Conservation (phyloP, 768 basidiomycete species). For the Boletus bicolor region DNA sequence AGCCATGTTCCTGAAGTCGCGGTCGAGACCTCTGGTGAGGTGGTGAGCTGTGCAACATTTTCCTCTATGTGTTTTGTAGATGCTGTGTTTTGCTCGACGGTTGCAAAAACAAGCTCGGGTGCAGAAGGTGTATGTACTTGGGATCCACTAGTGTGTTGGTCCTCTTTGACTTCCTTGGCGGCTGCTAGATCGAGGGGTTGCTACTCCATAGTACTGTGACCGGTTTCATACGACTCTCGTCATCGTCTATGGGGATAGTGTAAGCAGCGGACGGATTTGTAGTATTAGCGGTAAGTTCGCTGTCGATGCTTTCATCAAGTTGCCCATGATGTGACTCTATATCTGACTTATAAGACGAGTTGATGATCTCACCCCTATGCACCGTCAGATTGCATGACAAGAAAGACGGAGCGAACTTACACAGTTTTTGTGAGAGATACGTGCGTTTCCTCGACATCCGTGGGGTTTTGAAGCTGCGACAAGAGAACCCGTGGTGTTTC, state of each 20-base stretch:
- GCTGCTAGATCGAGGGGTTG: background rate
- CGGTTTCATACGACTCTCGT: background rate
- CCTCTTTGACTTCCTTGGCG: background rate
- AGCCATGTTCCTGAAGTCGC: background rate
- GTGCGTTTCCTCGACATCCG: background rate
- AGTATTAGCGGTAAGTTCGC: background rate
- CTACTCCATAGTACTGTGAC: background rate
- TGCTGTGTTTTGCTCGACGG: background rate
- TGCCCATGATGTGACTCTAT: background rate
- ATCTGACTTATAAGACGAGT: background rate
- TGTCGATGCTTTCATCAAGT: background rate
- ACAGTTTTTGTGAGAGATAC: background rate
- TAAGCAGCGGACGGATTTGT: background rate
- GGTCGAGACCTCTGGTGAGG: background rate
- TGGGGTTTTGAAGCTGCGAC: background rate
- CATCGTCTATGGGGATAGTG: background rate
- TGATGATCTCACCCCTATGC: background rate
- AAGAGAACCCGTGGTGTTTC: background rate
- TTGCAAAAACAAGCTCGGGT: background rate
- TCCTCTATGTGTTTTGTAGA: background rate
- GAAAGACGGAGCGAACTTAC: conserved; percentile 1
- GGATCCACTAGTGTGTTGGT: background rate
- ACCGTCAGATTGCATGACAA: background rate
- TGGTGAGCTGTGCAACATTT: background rate
- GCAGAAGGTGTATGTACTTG: background rate